These are phyloP conservation scores for Rhexocercosporidium sp. DNA, from an alignment of 2,329 filamentous ascomycete species.

Conservation along the genomic window DNA sequence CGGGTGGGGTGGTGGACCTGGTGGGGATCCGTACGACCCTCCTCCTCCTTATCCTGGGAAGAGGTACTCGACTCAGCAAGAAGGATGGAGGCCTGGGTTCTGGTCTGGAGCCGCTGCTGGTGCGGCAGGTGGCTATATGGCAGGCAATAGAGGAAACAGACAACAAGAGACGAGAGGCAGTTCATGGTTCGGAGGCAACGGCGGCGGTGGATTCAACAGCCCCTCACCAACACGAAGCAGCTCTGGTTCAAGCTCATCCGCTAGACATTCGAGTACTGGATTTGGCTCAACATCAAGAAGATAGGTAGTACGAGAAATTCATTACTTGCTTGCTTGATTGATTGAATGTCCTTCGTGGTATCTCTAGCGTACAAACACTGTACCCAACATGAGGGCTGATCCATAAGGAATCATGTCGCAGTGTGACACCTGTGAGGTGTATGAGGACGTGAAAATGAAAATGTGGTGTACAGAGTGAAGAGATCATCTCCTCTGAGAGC, in stretches of 20 bases:
- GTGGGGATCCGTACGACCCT: slow-evolving; percentile 37
- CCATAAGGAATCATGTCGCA: slow-evolving; percentile 15
- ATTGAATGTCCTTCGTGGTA: slow-evolving; percentile 16
- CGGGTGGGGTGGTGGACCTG: slow-evolving; percentile 44
- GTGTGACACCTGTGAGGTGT: slow-evolving; percentile 19
- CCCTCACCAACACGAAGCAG: slow-evolving; percentile 28
- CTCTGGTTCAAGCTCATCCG: slow-evolving; percentile 45
- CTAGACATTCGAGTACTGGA: slow-evolving; percentile 70
- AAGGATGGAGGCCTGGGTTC: slow-evolving; percentile 74
- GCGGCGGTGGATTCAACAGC: slow-evolving; percentile 14
- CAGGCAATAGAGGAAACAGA: slow-evolving; percentile 56
- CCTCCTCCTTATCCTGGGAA: slow-evolving; percentile 43
- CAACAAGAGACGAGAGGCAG: slow-evolving; percentile 36
- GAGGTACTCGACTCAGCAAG: slow-evolving; percentile 35
- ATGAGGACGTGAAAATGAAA: slow-evolving; percentile 26
- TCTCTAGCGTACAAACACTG: slow-evolving; percentile 32
- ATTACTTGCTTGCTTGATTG: slow-evolving; percentile 13
- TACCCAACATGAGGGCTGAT: slow-evolving; percentile 23
- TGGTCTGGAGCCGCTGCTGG: slow-evolving; percentile 69
- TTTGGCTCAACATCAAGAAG: slow-evolving; percentile 72
- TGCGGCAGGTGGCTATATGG: slow-evolving; percentile 70
- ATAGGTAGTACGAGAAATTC: slow-evolving; percentile 40
- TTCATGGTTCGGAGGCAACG: slow-evolving; percentile 32
- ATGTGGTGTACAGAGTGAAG: slow-evolving; percentile 36
- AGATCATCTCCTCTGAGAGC: slow-evolving; percentile 28